These are phyloP conservation scores for Suhomyces wounanorum DNA, from an alignment of 1,139 yeast genomes.

Conservation along the genomic window DNA sequence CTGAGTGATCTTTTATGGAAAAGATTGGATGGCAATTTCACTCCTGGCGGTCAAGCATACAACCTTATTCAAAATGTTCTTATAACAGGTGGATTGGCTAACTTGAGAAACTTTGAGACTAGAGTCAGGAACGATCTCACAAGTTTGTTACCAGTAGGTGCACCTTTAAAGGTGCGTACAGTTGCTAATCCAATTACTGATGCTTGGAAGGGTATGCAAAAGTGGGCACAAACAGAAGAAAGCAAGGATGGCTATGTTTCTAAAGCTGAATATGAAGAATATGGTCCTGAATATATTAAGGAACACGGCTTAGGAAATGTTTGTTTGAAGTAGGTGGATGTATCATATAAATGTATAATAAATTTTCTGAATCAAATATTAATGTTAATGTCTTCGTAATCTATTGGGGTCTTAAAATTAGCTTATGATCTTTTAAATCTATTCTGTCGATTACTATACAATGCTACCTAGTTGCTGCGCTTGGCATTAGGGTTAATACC, in stretches of 20 bases:
- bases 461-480: conserved; percentile 6
- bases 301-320: conserved; percentile 83
- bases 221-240: conserved; percentile 61
- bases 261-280: conserved; percentile 76
- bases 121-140: conserved; percentile 70
- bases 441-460: conserved; percentile 3
- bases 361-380: neutral
- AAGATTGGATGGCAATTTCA: conserved; percentile 55
- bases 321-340: conserved; percentile 24
- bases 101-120: conserved; percentile 62
- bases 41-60: conserved; percentile 56
- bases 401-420: neutral
- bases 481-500: conserved; percentile 69
- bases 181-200: conserved; percentile 74
- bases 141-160: conserved; percentile 67
- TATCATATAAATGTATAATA: conserved; percentile 15
- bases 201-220: conserved; percentile 94
- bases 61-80: conserved; percentile 63
- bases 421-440: neutral
- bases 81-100: conserved; percentile 83
- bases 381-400: neutral
- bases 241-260: conserved; percentile 57
- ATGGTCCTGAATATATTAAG: conserved; percentile 85
- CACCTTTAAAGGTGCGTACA: conserved; percentile 59
- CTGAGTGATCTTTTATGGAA: conserved; percentile 66